A percentile compares a stretch with the other conserved stretches of the same genome.
These are phyloP conservation scores for Tuber melanosporum DNA, from an alignment of 495 filamentous ascomycete genomes.

Conservation along the genomic window DNA sequence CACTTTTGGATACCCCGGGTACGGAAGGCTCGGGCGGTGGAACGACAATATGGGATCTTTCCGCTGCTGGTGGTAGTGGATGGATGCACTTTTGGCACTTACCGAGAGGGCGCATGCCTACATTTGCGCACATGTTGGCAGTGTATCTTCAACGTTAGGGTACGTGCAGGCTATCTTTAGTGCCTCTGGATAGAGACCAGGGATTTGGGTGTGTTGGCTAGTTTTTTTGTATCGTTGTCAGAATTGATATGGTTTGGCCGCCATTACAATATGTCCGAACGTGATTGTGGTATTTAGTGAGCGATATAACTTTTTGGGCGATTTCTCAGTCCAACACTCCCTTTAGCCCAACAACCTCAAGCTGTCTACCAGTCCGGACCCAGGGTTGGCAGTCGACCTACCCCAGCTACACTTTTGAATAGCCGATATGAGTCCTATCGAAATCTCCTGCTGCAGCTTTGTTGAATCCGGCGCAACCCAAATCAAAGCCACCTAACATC, in stretches of 20 bases:
- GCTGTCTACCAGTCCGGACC: too few species aligned
- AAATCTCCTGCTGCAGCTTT: too few species aligned
- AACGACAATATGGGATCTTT: neutral
- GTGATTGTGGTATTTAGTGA: too few species aligned
- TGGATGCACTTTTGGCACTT: neutral
- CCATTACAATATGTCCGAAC: neutral
- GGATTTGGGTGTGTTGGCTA: neutral
- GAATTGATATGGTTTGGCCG: neutral
- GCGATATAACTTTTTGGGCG: too few species aligned
- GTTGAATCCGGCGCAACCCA: too few species aligned
- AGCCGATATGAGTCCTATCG: too few species aligned
- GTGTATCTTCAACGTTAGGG: neutral
- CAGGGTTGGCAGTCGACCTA: too few species aligned
- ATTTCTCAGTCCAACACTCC: too few species aligned
- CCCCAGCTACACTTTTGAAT: too few species aligned
- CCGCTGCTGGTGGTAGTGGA: neutral
- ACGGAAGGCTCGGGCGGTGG: neutral
- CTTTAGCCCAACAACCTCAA: too few species aligned
- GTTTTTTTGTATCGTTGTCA: neutral
- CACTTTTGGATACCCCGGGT: neutral
- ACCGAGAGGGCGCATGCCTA: neutral
- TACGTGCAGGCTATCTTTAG: neutral
- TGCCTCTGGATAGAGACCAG: neutral
- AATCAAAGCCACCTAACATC: too few species aligned
- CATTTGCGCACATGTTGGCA: neutral